Conservation (phyloP, 805 yeast genomes). For the Isabelozyma gotoi region DNA sequence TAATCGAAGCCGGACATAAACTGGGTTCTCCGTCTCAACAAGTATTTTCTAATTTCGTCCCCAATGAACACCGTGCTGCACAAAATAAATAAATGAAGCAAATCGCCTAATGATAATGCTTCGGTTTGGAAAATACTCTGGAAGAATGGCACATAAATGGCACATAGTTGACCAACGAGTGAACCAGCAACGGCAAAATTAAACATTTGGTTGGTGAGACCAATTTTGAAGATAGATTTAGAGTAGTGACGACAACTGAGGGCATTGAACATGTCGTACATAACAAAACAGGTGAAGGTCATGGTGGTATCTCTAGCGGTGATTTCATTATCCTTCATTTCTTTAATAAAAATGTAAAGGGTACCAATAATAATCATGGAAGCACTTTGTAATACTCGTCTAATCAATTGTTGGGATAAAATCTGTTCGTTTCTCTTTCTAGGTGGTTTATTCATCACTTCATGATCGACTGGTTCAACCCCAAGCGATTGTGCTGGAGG, state of each 20-base stretch:
- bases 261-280: slow-evolving; percentile 97
- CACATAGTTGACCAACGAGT: slow-evolving; percentile 86
- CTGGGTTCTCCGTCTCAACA: slow-evolving; percentile 20
- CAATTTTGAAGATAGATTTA: slow-evolving; percentile 80
- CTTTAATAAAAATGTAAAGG: slow-evolving; percentile 77
- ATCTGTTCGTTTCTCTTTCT: slow-evolving; percentile 85
- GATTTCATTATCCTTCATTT: slow-evolving; percentile 79
- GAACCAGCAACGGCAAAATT: slow-evolving; percentile 90
- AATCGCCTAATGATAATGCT: slow-evolving; percentile 71
- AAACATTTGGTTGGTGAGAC: slow-evolving; percentile 84
- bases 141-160: slow-evolving; percentile 90
- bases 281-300: slow-evolving; percentile 97
- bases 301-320: slow-evolving; percentile 97
- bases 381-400: slow-evolving; percentile 76
- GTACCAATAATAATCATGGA: slow-evolving; percentile 80
- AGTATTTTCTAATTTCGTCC: slow-evolving; percentile 76
- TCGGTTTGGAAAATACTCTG: slow-evolving; percentile 94
- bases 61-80: slow-evolving; percentile 82
- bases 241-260: slow-evolving; percentile 86
- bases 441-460: slow-evolving; percentile 96
- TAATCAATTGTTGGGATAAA: slow-evolving; percentile 65
- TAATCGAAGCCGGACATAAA: slow-evolving; percentile 1
- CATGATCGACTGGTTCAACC: slow-evolving; percentile 95
- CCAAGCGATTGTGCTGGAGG: slow-evolving; percentile 98
- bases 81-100: slow-evolving; percentile 57